A percentile compares a stretch with the other conserved stretches of the same genome.
phyloP scores from a whole-genome alignment of 208 protist species.

The Acanthamoeba healyi region DNA sequence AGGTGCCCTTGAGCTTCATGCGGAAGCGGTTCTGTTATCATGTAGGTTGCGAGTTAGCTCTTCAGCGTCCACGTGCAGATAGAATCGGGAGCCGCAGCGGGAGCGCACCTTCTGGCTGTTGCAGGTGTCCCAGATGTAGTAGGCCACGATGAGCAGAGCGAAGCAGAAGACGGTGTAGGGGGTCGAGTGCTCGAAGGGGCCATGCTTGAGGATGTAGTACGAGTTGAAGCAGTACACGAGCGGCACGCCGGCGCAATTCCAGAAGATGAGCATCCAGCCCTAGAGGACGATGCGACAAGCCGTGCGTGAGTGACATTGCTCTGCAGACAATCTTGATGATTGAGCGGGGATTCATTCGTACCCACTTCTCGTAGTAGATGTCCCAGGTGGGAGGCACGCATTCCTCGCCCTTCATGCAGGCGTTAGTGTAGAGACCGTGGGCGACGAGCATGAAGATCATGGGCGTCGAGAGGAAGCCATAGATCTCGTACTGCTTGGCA shows the following conservation, averaged over 20 bases:
- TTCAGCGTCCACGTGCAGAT: neutral
- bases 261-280: slow-evolving; percentile 94
- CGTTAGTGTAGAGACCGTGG: slow-evolving; percentile 95
- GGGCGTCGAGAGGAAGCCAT: slow-evolving; percentile 91
- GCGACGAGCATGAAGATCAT: slow-evolving; percentile 96
- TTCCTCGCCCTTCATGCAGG: slow-evolving; percentile 96
- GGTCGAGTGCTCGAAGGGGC: slow-evolving; percentile 69
- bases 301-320: neutral
- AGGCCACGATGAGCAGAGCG: slow-evolving; percentile 91
- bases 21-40: slow-evolving; percentile 89
- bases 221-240: slow-evolving; percentile 96
- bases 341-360: no score
- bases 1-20: slow-evolving; percentile 91
- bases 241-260: slow-evolving; percentile 96
- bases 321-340: no score
- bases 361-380: slow-evolving; percentile 96
- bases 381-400: slow-evolving; percentile 96
- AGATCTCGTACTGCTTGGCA: slow-evolving; percentile 92
- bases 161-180: slow-evolving; percentile 88
- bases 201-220: slow-evolving; percentile 90
- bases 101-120: slow-evolving; percentile 93
- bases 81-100: slow-evolving; percentile 75
- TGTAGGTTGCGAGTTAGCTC: neutral
- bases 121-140: slow-evolving; percentile 96
- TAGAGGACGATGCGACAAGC: neutral